Conservation (phyloP, 129 eudicot genomes). For the Mikania micrantha region DNA sequence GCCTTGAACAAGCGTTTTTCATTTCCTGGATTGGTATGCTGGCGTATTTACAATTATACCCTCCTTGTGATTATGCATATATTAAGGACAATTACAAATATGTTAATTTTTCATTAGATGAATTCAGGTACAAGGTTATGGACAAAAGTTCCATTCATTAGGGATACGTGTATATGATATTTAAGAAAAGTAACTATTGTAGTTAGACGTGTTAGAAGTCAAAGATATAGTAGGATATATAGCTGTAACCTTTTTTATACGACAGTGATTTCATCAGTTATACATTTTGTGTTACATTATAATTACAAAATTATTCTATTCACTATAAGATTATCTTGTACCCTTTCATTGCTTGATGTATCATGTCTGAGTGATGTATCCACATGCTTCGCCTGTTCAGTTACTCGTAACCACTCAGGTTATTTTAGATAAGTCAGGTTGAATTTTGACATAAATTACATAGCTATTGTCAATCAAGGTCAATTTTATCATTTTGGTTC, state of each 20-base stretch:
- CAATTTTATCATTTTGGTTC: no score
- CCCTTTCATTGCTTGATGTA: no score
- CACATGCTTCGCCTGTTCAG: no score
- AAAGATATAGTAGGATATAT: not conserved
- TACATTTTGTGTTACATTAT: no score
- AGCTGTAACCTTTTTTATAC: slow-evolving; percentile 1
- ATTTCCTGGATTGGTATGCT: slow-evolving; percentile 11
- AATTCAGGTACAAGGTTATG: slow-evolving; percentile 15
- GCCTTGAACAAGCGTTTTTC: slow-evolving; percentile 23
- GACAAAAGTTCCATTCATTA: slow-evolving; percentile 10
- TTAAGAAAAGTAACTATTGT: slow-evolving; percentile 9
- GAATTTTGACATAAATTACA: no score
- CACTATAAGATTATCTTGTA: no score
- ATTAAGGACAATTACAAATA: slow-evolving; percentile 6
- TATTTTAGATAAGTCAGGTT: no score
- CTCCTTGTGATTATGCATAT: slow-evolving; percentile 17
- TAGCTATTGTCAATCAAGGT: no score
- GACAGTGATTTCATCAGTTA: not conserved
- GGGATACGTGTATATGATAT: slow-evolving; percentile 24
- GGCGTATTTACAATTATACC: slow-evolving; percentile 16
- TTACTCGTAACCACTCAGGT: no score
- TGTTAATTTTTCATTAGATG: slow-evolving; percentile 11
- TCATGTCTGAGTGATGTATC: no score
- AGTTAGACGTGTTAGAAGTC: slow-evolving; percentile 15
- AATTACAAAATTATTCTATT: no score